These are phyloP conservation scores for Talaromyces piceae DNA, from an alignment of 2,329 filamentous ascomycete species.

Conservation along the genomic window DNA sequence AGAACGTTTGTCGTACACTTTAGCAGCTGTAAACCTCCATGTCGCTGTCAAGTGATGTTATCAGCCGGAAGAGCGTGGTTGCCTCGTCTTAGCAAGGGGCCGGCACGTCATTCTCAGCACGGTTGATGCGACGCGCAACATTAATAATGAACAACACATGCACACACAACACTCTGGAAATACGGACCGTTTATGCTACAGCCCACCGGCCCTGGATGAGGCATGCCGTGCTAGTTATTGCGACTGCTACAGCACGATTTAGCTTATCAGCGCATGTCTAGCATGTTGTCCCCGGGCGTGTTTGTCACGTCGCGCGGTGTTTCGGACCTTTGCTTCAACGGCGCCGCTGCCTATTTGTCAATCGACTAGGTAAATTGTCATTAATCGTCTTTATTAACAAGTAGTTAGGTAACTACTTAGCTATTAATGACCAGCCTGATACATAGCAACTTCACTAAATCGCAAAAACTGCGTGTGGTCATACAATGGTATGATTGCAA, in stretches of 20 bases:
- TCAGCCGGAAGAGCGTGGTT: neutral
- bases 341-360: too few species aligned
- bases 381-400: neutral
- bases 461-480: neutral
- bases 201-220: neutral
- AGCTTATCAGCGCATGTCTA: neutral
- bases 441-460: neutral
- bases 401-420: too few species aligned
- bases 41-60: neutral
- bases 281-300: neutral
- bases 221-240: neutral
- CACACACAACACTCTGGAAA: neutral
- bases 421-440: neutral
- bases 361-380: too few species aligned
- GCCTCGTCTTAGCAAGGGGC: neutral
- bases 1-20: too few species aligned
- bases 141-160: neutral
- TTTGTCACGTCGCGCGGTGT: neutral
- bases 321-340: neutral
- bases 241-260: neutral
- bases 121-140: slow-evolving; percentile 7
- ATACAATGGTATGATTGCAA: neutral
- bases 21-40: neutral
- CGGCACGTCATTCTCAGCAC: slow-evolving; percentile 8
- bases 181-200: neutral